phyloP scores from a whole-genome alignment of 441 rosid genomes.

The Adansonia gregorii region DNA sequence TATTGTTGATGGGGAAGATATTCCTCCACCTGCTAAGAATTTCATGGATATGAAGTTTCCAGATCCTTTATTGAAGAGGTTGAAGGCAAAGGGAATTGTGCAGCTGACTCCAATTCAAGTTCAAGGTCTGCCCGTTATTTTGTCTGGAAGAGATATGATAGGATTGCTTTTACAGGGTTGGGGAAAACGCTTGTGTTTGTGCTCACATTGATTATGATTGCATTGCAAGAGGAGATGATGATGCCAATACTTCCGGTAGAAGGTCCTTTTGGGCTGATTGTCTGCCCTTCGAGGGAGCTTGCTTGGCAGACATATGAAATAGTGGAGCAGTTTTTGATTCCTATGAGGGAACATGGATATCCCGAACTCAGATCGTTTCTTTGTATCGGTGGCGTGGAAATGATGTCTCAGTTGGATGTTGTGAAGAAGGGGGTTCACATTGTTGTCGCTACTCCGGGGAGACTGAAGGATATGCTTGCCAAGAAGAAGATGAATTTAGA shows the following conservation, averaged over 20 bases:
- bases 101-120: slow-evolving; percentile 97
- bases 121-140: slow-evolving; percentile 86
- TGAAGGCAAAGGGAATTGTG: slow-evolving; percentile 86
- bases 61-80: slow-evolving; percentile 60
- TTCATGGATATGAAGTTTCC: slow-evolving; percentile 89
- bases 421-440: slow-evolving; percentile 87
- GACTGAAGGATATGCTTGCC: slow-evolving; percentile 92
- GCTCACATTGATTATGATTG: slow-evolving; percentile 77
- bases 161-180: slow-evolving; percentile 81
- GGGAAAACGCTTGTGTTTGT: slow-evolving; percentile 84
- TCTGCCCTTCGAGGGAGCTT: slow-evolving; percentile 83
- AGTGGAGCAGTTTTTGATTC: slow-evolving; percentile 71
- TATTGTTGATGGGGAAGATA: slow-evolving; percentile 83
- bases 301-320: slow-evolving; percentile 91
- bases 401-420: slow-evolving; percentile 83
- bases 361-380: slow-evolving; percentile 77
- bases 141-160: slow-evolving; percentile 90
- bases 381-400: slow-evolving; percentile 90
- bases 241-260: slow-evolving; percentile 72
- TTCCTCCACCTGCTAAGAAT: slow-evolving; percentile 79
- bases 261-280: slow-evolving; percentile 73
- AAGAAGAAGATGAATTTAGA: slow-evolving; percentile 86
- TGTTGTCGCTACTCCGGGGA: slow-evolving; percentile 82
- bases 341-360: slow-evolving; percentile 64
- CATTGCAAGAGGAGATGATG: slow-evolving; percentile 78